Evolutionary conservation across 148 eudicot genomes (phyloP), one percentile per base, ranked within the genome.

Genomic region (Amaranthus hypochondriacus): DNA sequence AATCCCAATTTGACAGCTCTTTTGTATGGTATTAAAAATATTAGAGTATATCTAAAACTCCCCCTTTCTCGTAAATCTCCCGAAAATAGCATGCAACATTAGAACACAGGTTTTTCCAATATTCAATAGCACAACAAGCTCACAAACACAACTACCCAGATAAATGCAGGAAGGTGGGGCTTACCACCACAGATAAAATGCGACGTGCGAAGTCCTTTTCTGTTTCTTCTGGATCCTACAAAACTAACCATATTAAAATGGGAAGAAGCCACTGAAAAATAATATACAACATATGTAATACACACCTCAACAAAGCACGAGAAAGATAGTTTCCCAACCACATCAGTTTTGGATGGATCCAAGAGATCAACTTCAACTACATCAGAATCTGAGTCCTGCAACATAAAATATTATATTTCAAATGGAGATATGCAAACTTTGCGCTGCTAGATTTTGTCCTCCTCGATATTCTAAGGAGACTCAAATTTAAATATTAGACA

Each of bases 271-370:
- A 78, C 66, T 58, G 66, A 77, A 75, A 68, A 70, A 62, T 56
- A 12, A 77, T 75, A 51, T 10, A 46, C 49, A 60, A 54, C 50
- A 62, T 2, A 78, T 50, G n/a, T 56, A 72, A 69, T 75, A 54
- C 83, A 66, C 72, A 92, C 98, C 98, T 94, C 96, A 80, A 94
- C 80, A 66, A 74, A 85, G 83, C 97, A 94, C 6, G 98, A 87
- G 77, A 91, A 65, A 75, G 80, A 79, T 61, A 94, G 82, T 42
- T 68, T 83, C 72, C 98, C 98, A 60, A 91, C 91, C 14, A 85
- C 76, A 48, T 63, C 75, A 49, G 85, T 69, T 55, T 89, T 81
- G 64, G 92, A 84, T 77, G 95, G 90, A 83, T 89, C 93, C 62
- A 87, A 84, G 66, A 94, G 76, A 78, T 89, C 81, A 82, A 87